Conservation (phyloP, 2,329 filamentous ascomycete species). For the Mycogone perniciosa region DNA sequence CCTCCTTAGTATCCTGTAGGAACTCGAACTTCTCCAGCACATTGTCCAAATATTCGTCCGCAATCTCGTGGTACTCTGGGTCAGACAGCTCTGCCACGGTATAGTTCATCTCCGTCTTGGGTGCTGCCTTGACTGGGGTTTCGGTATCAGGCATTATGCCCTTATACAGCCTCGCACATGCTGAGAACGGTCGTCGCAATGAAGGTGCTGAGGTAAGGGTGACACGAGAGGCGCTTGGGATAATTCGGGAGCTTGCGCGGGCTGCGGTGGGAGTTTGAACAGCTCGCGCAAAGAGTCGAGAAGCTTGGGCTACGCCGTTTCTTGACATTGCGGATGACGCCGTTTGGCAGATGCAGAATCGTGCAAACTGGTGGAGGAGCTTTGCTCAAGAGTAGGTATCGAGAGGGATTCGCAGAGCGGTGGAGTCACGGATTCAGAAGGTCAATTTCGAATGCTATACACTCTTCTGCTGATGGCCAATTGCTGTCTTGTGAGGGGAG, state of each 20-base stretch:
- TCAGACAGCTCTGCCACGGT: constrained; percentile 59
- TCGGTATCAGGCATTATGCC: constrained; percentile 56
- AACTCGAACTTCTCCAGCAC: constrained; percentile 60
- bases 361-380: not conserved
- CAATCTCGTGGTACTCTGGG: constrained; percentile 67
- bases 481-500: not conserved
- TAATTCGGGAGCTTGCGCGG: constrained; percentile 19
- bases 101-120: constrained; percentile 33
- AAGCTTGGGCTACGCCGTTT: constrained; percentile 30
- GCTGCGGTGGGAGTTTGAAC: constrained; percentile 22
- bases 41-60: constrained; percentile 65
- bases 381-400: too few species aligned
- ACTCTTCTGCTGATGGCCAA: not conserved
- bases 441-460: too few species aligned
- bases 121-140: constrained; percentile 42
- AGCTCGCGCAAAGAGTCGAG: constrained; percentile 31
- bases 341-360: not conserved
- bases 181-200: constrained; percentile 25
- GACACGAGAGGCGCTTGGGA: constrained; percentile 9
- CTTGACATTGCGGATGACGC: constrained; percentile 24
- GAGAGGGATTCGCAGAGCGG: not conserved
- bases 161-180: constrained; percentile 27
- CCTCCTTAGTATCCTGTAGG: constrained; percentile 63
- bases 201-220: constrained; percentile 1
- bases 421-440: too few species aligned